Evolutionary conservation across 2,329 filamentous ascomycete genomes (phyloP), one percentile per base, ranked within the genome.

Genomic region (Diaporthe sp.): DNA sequence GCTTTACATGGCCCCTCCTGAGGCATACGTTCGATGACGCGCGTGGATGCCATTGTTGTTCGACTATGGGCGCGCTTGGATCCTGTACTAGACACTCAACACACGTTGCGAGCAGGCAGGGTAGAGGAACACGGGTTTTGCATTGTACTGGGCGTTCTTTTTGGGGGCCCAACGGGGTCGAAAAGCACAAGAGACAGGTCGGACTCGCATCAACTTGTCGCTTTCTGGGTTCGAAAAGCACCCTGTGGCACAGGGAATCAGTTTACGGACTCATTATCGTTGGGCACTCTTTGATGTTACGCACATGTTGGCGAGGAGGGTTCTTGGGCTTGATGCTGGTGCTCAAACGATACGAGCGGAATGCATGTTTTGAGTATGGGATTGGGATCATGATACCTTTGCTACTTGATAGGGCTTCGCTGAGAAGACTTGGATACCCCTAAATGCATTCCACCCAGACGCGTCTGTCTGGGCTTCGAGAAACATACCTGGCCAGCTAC

Each of bases 321-420:
- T 17, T 27, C 39, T 71, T 35, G 69, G 30, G 30, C 63, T 53
- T 68, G 63, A 30, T 53, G 47, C 25, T 68, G 63, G 47, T 27
- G 63, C n/a, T 68, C 63, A 39, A 53, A 47, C 47, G 44, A 39
- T 32, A 53, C 13, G 63, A 68, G 63, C 63, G 30, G n/a, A 37
- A 59, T 12, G 55, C 44, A 51, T 61, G 7, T 32, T 35, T 61
- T 61, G 69, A 35, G 30, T 39, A 51, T 53, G 69, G 69, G 39
- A 50, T 53, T 71, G n/a, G 69, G 30, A 71, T 71, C n/a, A 61
- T 71, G 69, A 71, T 71, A 63, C 69, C 69, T 63, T 39, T 30
- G 27, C 47, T 71, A 59, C 47, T 71, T 58, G 42, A 39, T 63
- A 59, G 27, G 47, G 42, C 25, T 37, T 35, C 37, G 32, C n/a